phyloP scores from a whole-genome alignment of 176 grass and related monocot genomes.

The Paspalum vaginatum region DNA sequence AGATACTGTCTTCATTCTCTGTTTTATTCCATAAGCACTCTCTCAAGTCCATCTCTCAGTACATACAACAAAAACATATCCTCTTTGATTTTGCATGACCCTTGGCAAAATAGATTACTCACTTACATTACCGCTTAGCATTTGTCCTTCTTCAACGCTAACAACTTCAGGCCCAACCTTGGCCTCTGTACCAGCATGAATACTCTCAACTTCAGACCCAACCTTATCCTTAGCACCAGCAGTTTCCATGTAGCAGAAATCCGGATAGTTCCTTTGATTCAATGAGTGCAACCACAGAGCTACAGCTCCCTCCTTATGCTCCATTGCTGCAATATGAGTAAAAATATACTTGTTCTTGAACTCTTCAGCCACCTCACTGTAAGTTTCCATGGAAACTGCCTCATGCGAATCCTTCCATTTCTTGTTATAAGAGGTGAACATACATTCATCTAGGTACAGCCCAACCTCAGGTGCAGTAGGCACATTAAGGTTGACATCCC shows the following conservation, averaged over 20 bases:
- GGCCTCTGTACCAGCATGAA: conserved; percentile 13
- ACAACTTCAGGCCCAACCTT: conserved; percentile 20
- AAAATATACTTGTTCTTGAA: conserved; percentile 93
- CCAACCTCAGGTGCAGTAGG: conserved; percentile 94
- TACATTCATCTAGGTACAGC: conserved; percentile 80
- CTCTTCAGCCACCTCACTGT: conserved; percentile 69
- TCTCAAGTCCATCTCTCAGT: not conserved
- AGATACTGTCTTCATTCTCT: not conserved
- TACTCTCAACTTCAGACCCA: conserved; percentile 20
- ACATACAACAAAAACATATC: conserved; percentile 16
- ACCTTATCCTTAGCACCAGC: conserved; percentile 19
- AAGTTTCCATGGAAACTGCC: conserved; percentile 82
- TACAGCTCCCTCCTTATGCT: conserved; percentile 87
- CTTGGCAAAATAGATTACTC: conserved; percentile 14
- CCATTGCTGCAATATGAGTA: conserved; percentile 91
- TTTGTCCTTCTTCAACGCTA: conserved; percentile 21
- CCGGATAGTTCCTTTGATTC: conserved; percentile 85
- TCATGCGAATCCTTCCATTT: conserved; percentile 95
- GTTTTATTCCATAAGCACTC: conserved; percentile 30
- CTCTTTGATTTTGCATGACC: conserved; percentile 4
- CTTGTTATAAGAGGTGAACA: conserved; percentile 88
- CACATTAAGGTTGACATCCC: conserved; percentile 88
- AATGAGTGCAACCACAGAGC: conserved; percentile 94
- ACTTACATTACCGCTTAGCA: conserved; percentile 1
- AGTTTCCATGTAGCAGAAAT: conserved; percentile 70